phyloP scores from a whole-genome alignment of 371 early-diverging fungal genomes.

The Coemansia sp. region DNA sequence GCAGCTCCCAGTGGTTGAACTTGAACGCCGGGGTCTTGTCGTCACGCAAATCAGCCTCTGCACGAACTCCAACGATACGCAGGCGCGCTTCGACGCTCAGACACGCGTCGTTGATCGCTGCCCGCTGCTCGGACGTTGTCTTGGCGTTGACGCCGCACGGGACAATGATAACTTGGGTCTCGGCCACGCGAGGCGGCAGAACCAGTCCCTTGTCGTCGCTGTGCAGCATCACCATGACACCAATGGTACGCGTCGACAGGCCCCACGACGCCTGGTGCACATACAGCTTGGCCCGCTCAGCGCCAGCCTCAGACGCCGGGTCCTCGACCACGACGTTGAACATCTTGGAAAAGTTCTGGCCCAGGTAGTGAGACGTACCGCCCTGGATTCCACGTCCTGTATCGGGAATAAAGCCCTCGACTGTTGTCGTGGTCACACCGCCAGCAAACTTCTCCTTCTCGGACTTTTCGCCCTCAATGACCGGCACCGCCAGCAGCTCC shows the following conservation, averaged over 20 bases:
- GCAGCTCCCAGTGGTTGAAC: slow-evolving; percentile 99
- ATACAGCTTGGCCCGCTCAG: slow-evolving; percentile 64
- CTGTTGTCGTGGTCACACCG: slow-evolving; percentile 97
- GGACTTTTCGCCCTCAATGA: slow-evolving; percentile 97
- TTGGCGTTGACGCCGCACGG: slow-evolving; percentile 96
- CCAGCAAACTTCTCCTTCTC: slow-evolving; percentile 99
- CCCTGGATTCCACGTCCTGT: slow-evolving; percentile 99
- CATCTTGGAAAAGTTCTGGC: slow-evolving; percentile 99
- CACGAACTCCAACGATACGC: slow-evolving; percentile 81
- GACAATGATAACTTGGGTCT: slow-evolving; percentile 92
- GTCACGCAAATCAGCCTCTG: slow-evolving; percentile 88
- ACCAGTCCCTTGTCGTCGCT: slow-evolving; percentile 99
- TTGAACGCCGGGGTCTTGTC: slow-evolving; percentile 98
- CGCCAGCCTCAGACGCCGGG: slow-evolving; percentile 54
- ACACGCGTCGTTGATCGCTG: slow-evolving; percentile 64
- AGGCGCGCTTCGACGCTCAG: slow-evolving; percentile 69
- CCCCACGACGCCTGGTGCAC: slow-evolving; percentile 99
- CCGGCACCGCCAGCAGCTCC: slow-evolving; percentile 98
- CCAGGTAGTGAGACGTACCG: slow-evolving; percentile 99
- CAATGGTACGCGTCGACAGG: slow-evolving; percentile 98
- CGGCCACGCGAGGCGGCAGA: slow-evolving; percentile 95
- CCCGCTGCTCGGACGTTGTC: slow-evolving; percentile 70
- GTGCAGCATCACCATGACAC: slow-evolving; percentile 99
- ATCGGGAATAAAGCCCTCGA: slow-evolving; percentile 98
- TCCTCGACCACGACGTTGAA: slow-evolving; percentile 87